Conservation (phyloP, 306 rosid species). For the Styphnolobium japonicum region DNA sequence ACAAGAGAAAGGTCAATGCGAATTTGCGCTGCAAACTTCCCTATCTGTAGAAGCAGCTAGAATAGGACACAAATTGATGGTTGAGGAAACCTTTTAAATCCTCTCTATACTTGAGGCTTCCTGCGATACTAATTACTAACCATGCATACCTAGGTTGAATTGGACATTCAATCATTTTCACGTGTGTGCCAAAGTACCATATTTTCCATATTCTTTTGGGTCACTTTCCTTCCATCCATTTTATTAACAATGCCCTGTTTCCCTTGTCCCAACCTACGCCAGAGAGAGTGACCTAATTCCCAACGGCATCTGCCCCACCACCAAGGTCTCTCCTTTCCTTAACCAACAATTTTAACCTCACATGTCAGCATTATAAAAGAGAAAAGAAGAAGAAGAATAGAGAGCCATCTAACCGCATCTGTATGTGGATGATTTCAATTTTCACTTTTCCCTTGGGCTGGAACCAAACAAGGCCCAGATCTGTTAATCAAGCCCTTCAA, state of each 20-base stretch:
- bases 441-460: not conserved
- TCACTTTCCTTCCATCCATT: slow-evolving; percentile 31
- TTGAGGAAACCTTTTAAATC: slow-evolving; percentile 12
- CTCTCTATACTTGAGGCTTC: not conserved
- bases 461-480: not conserved
- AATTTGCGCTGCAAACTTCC: not conserved
- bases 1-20: slow-evolving; percentile 17
- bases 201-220: slow-evolving; percentile 19
- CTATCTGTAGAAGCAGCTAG: not conserved
- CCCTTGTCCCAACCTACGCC: slow-evolving; percentile 25
- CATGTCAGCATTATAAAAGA: not conserved
- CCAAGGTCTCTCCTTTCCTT: not conserved
- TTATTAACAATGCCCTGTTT: slow-evolving; percentile 14
- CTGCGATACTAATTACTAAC: not conserved
- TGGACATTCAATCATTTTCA: slow-evolving; percentile 28
- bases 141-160: slow-evolving; percentile 5
- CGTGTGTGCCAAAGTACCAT: slow-evolving; percentile 5
- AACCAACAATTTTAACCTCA: not conserved
- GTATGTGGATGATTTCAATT: not conserved
- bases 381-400: not conserved
- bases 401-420: not conserved
- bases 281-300: slow-evolving; percentile 11
- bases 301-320: not conserved
- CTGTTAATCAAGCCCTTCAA: not conserved
- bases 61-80: slow-evolving; percentile 19